Evolutionary conservation across 208 protist species (phyloP).

Genomic region (Paratrypanosoma confusum): DNA sequence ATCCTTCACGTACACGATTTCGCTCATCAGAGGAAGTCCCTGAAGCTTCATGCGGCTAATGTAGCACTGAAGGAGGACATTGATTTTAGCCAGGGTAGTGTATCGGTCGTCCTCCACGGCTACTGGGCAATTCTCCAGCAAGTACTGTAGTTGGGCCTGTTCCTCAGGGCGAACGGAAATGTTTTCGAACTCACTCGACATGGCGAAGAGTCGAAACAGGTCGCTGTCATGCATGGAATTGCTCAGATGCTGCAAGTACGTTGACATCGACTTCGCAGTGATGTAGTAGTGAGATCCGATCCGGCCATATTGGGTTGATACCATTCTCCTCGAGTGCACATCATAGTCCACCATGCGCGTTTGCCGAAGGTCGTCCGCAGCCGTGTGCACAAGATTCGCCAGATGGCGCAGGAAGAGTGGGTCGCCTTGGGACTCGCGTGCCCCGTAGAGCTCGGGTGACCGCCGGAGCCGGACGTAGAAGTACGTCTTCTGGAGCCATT

Average conservation of each 20-base stretch:
- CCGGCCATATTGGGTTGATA: constrained; percentile 93
- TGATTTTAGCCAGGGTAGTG: constrained; percentile 96
- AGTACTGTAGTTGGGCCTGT: constrained; percentile 93
- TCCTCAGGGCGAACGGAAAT: constrained; percentile 97
- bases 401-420: constrained; percentile 76
- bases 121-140: constrained; percentile 96
- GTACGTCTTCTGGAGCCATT: constrained; percentile 98
- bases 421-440: constrained; percentile 71
- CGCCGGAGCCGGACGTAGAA: constrained; percentile 97
- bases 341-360: constrained; percentile 93
- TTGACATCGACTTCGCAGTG: constrained; percentile 88
- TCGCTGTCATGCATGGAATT: constrained; percentile 96
- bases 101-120: constrained; percentile 95
- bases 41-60: constrained; percentile 95
- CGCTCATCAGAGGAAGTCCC: constrained; percentile 97
- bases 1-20: constrained; percentile 99
- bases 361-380: constrained; percentile 85
- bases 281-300: constrained; percentile 99
- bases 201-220: constrained; percentile 93
- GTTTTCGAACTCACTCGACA: constrained; percentile 97
- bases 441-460: constrained; percentile 92
- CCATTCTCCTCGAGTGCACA: constrained; percentile 69
- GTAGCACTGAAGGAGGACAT: constrained; percentile 98
- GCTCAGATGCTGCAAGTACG: constrained; percentile 93
- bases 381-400: constrained; percentile 92